phyloP scores from a whole-genome alignment of 495 filamentous ascomycete genomes.

The Lineolata rhizophorae region DNA sequence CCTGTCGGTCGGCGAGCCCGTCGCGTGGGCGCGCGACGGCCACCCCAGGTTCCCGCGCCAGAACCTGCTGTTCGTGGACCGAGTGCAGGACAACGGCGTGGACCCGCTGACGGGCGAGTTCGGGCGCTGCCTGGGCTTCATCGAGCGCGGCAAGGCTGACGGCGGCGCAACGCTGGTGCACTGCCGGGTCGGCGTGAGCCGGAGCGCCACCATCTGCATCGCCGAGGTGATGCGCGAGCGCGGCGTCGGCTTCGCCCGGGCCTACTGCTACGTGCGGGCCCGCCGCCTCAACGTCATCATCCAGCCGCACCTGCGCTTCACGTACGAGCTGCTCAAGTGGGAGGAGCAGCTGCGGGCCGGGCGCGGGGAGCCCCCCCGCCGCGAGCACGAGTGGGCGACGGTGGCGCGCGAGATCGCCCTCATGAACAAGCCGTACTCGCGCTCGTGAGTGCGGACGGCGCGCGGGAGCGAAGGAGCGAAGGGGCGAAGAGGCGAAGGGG shows the following conservation, averaged over 20 bases:
- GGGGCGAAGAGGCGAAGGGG: too few relatives aligned
- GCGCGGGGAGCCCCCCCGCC: constrained; percentile 26
- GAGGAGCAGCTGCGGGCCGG: constrained; percentile 44
- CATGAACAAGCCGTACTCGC: constrained; percentile 81
- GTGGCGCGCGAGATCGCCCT: constrained; percentile 76
- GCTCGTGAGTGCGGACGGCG: too few relatives aligned
- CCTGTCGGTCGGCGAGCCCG: constrained; percentile 79
- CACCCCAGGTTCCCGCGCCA: constrained; percentile 17
- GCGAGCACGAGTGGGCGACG: constrained; percentile 80
- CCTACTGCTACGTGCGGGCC: constrained; percentile 91
- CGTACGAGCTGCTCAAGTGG: constrained; percentile 71
- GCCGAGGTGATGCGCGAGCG: constrained; percentile 81
- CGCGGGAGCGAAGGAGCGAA: too few relatives aligned
- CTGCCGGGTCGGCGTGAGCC: constrained; percentile 86
- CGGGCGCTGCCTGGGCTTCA: constrained; percentile 70
- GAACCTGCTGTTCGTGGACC: constrained; percentile 55
- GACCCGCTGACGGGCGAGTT: constrained; percentile 80
- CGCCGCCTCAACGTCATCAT: constrained; percentile 63
- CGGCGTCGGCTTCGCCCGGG: constrained; percentile 65
- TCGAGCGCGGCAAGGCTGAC: constrained; percentile 55
- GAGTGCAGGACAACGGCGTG: constrained; percentile 91
- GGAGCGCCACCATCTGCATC: constrained; percentile 93
- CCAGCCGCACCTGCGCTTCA: constrained; percentile 46
- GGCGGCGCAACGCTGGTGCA: constrained; percentile 82
- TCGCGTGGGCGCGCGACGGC: constrained; percentile 34